Percentiles rank a stretch among this genome's conserved stretches.
phyloP scores from a whole-genome alignment of 331 rosid genomes.

The Quercus phellos region DNA sequence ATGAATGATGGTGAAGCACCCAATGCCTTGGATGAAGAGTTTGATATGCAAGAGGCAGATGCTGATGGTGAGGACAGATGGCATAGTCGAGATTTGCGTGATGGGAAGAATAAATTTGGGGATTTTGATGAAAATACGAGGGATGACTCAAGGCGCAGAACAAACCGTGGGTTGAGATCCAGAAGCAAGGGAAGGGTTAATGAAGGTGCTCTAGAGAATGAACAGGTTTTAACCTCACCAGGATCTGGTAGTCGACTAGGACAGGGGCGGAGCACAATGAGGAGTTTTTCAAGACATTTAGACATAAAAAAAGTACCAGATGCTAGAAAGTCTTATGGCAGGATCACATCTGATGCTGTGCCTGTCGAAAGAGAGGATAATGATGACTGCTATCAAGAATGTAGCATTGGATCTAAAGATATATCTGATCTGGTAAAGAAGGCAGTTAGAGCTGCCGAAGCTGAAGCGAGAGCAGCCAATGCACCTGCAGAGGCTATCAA shows the following conservation, averaged over 20 bases:
- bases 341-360: conserved; percentile 38
- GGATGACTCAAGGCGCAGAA: conserved; percentile 80
- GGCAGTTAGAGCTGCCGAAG: conserved; percentile 89
- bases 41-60: conserved; percentile 36
- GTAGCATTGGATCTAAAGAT: conserved; percentile 74
- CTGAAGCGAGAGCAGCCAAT: conserved; percentile 87
- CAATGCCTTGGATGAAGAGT: conserved; percentile 48
- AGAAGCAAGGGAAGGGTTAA: conserved; percentile 72
- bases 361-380: conserved; percentile 66
- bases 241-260: conserved; percentile 67
- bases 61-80: conserved; percentile 63
- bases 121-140: conserved; percentile 75
- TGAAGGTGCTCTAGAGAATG: conserved; percentile 71
- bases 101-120: conserved; percentile 60
- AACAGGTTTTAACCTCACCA: conserved; percentile 58
- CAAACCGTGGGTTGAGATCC: conserved; percentile 69
- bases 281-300: conserved; percentile 39
- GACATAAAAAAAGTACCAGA: conserved; percentile 59
- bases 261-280: conserved; percentile 52
- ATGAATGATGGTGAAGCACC: conserved; percentile 49
- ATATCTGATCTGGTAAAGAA: conserved; percentile 67
- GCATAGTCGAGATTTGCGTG: conserved; percentile 57
- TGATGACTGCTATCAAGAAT: conserved; percentile 81
- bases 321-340: conserved; percentile 43
- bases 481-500: conserved; percentile 93